Base-by-base conservation (phyloP, 306 rosid species). In the Fragaria nilgerrensis region DNA sequence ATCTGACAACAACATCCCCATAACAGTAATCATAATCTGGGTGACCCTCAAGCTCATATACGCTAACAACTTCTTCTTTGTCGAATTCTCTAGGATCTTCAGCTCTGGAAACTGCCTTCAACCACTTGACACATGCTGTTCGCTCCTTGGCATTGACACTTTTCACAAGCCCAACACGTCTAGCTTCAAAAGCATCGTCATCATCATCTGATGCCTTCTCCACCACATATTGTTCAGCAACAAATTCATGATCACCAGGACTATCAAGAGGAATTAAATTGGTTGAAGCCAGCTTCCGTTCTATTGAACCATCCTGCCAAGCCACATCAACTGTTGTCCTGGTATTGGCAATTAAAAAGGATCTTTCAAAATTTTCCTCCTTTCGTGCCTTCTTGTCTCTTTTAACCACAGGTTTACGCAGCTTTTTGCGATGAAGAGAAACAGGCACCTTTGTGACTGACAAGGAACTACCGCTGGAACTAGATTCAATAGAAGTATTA, bases 161-260 rank as follows among this genome's bases (percentile, higher is more conserved):
- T 88, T 68, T 96, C 75, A 96, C 97, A 76, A 92, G 97, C 66
- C 99, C 99, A 83, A 92, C 99, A 78, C 94, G 91, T 83, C 89
- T 92, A 75, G 83, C 80, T 88, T 88, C 93, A 70, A 77, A 68
- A 75, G 82, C 74, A 85, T 89, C 90, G 41, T 91, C 90, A 61
- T 65, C 90, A 72, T 84, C 92, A 85, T 91, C 96, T 22, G 97
- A 84, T 43, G 89, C 91, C 90, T 96, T 96, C 90, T 92, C 99
- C 56, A 96, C 89, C 75, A 96, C 99, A 74, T 96, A 92, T 63
- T 96, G 99, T 81, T 96, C 98, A 3, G 97, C 89, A 82, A 96
- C 97, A 76, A 96, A 96, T 87, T 96, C 99, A 77, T 96, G 99
- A 83, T 92, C 99, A 77, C 99, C 99, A 20, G 94, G 98, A 87